Evolutionary conservation across 345 rosid genomes (phyloP), one percentile per base, ranked within the genome.

Genomic region (Gossypium sturtianum): DNA sequence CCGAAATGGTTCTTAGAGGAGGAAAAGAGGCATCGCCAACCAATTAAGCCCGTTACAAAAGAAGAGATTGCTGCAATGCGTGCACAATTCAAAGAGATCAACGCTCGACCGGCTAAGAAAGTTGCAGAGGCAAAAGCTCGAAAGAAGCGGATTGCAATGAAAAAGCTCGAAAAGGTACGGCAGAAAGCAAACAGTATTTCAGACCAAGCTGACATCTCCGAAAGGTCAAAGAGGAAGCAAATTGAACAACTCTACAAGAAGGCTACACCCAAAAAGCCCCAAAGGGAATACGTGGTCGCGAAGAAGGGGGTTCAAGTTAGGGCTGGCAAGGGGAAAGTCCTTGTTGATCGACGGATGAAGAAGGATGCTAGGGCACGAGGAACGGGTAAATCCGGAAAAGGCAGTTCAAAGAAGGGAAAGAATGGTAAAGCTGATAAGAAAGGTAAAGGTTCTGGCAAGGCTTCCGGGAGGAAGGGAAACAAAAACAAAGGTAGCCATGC

Each of bases 101-200:
- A 95, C 71, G 94, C 97, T 38, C 89, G 98, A 27, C 94, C 98
- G 23, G 96, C 98, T 12, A 95, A 95, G 93, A 95, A 95, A 74
- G 98, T 95, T 73, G 97, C 92, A 0, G 84, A 95, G 81, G 99
- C 99, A 71, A 95, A 95, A 78, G 97, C 94, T 29, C 71, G 98
- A 74, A 93, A 93, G 93, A 95, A 93, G 83, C 83, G 90, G 54
- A 82, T 83, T 11, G 90, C 92, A 9, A 74, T 75, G 84, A 89
- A 84, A 81, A 95, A 87, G 76, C 83, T 93, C 2, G 99, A 95
- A 81, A 95, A 91, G 83, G 88, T 91, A 27, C 89, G 91, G 27
- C 93, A 91, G 90, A 93, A 93, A 86, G 99, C 98, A 20, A 95
- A 95, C 71, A 71, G 82, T 4, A 90, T 93, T 68, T 84, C 96